Evolutionary conservation across 192 early-diverging fungal species (phyloP).

Genomic region (Coemansia sp.): DNA sequence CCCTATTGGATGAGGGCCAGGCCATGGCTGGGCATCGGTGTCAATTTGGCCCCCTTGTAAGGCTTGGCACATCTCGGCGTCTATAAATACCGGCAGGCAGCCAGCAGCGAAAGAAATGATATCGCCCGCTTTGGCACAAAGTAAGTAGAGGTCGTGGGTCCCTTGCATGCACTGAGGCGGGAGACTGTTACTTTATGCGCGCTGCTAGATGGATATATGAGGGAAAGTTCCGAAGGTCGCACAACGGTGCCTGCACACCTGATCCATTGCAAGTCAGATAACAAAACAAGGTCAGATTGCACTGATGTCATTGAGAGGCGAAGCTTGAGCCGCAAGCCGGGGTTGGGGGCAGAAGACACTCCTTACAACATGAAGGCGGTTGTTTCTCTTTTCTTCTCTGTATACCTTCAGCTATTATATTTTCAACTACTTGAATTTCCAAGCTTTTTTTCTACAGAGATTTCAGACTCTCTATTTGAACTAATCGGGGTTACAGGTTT

Average conservation of each 20-base stretch:
- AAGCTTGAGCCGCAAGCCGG: neutral
- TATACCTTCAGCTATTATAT: neutral
- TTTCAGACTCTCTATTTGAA: neutral
- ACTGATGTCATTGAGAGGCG: neutral
- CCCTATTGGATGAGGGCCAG: neutral
- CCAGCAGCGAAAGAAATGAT: neutral
- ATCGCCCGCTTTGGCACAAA: neutral
- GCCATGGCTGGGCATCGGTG: neutral
- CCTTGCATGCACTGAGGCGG: neutral
- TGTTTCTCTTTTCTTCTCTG: neutral
- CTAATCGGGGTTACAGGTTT: neutral
- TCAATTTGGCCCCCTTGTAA: neutral
- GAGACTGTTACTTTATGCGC: slow-evolving; percentile 2
- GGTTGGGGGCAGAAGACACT: neutral
- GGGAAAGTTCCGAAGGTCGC: neutral
- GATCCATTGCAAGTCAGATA: neutral
- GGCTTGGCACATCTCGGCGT: neutral
- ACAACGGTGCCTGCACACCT: neutral
- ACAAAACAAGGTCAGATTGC: neutral
- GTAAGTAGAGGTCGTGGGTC: neutral
- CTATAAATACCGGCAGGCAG: neutral
- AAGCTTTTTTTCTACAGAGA: neutral
- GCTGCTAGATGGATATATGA: neutral
- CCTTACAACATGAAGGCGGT: neutral
- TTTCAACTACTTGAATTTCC: neutral